Conservation (phyloP, 2,329 filamentous ascomycete genomes). For the Monosporascus sp. region DNA sequence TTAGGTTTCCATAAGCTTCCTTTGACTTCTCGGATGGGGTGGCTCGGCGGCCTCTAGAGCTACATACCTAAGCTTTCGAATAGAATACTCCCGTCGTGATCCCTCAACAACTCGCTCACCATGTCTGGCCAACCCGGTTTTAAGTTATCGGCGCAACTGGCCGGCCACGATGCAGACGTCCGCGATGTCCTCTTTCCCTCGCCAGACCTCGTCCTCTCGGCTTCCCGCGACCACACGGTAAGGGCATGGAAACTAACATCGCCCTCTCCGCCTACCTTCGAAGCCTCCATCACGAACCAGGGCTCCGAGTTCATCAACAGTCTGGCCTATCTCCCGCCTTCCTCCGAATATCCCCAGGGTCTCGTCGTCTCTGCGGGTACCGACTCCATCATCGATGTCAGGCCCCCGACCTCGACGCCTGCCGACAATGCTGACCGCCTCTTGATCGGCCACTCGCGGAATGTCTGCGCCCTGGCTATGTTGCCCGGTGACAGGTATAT, state of each 20-base stretch:
- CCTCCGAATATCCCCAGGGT: conserved; percentile 64
- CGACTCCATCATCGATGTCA: conserved; percentile 88
- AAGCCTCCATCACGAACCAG: conserved; percentile 71
- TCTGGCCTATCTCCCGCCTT: conserved; percentile 69
- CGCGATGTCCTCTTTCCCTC: conserved; percentile 77
- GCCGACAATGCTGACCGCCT: conserved; percentile 79
- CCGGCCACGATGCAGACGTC: conserved; percentile 91
- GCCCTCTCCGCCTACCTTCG: conserved; percentile 63
- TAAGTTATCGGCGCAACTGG: conserved; percentile 86
- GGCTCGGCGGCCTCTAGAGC: no score
- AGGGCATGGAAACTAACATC: conserved; percentile 73
- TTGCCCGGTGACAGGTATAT: conserved; percentile 67
- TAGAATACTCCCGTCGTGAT: no score
- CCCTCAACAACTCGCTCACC: conserved; percentile 5
- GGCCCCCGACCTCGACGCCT: conserved; percentile 60
- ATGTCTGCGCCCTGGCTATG: conserved; percentile 82
- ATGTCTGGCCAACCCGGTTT: conserved; percentile 63
- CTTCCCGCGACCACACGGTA: conserved; percentile 87
- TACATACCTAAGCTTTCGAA: no score
- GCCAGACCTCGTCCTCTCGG: conserved; percentile 68
- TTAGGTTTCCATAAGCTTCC: no score
- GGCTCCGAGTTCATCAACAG: conserved; percentile 85
- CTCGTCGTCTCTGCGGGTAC: conserved; percentile 83
- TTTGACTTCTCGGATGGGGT: no score
- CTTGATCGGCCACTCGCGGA: conserved; percentile 78